A percentile compares a stretch with the other conserved stretches of the same genome.
phyloP scores from a whole-genome alignment of 129 eudicot species.

The Ambrosia trifida region DNA sequence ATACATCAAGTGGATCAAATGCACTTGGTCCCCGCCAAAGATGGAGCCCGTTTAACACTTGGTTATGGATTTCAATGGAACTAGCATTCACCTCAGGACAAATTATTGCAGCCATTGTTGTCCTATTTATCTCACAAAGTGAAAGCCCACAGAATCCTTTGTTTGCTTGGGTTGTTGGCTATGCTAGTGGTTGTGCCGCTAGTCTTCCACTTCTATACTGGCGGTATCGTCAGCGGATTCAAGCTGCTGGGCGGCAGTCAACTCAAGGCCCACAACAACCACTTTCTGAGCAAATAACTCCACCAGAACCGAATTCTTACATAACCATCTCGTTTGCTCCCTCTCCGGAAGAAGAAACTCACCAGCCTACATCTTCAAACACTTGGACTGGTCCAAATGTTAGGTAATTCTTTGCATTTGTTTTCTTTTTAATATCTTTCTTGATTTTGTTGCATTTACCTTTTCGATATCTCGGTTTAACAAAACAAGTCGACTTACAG shows the following conservation, averaged over 20 bases:
- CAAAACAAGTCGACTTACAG: constrained; percentile 20
- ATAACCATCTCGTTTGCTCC: constrained; percentile 53
- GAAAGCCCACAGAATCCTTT: constrained; percentile 66
- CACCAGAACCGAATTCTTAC: constrained; percentile 52
- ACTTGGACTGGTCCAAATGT: constrained; percentile 34
- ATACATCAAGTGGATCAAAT: constrained; percentile 33
- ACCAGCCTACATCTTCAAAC: constrained; percentile 33
- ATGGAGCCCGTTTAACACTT: constrained; percentile 63
- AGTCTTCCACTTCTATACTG: constrained; percentile 60
- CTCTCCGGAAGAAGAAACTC: constrained; percentile 46
- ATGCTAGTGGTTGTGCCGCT: constrained; percentile 54
- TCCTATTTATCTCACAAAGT: constrained; percentile 45
- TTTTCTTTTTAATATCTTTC: background rate
- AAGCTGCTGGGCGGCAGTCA: constrained; percentile 37
- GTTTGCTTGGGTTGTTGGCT: constrained; percentile 73
- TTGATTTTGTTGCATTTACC: background rate
- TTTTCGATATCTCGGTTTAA: background rate
- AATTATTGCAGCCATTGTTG: constrained; percentile 55
- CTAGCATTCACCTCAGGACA: constrained; percentile 51
- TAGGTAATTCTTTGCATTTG: constrained; percentile 35
- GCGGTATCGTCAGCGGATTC: constrained; percentile 60
- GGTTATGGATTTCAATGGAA: constrained; percentile 57
- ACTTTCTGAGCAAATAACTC: constrained; percentile 33
- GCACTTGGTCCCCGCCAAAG: constrained; percentile 41
- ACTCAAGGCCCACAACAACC: constrained; percentile 36